These are phyloP conservation scores for Penicillium olsonii DNA, from an alignment of 2,329 filamentous ascomycete species.

Conservation along the genomic window DNA sequence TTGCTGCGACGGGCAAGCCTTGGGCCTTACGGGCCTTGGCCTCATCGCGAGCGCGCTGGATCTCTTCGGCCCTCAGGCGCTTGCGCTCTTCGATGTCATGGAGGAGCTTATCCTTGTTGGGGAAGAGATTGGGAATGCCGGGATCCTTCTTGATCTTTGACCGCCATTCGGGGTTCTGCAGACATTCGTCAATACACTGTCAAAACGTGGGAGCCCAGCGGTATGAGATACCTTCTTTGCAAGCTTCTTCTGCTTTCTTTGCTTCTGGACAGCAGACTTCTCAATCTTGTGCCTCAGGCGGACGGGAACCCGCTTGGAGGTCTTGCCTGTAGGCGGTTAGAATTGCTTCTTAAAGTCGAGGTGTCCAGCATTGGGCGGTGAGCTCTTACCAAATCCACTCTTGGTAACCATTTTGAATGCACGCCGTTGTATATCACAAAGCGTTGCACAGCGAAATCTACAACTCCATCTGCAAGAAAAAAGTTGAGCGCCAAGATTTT, in stretches of 20 bases:
- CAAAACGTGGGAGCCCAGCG: background rate
- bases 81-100: constrained; percentile 91
- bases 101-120: constrained; percentile 93
- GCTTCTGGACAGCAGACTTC: constrained; percentile 86
- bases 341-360: background rate
- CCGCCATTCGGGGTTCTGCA: constrained; percentile 87
- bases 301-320: constrained; percentile 87
- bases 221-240: constrained; percentile 70
- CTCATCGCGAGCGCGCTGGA: constrained; percentile 68
- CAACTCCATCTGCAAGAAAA: constrained; percentile 21
- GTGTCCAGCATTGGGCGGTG: background rate
- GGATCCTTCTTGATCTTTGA: constrained; percentile 96
- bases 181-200: background rate
- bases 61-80: constrained; percentile 77
- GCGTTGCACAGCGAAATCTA: constrained; percentile 15
- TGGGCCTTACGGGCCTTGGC: constrained; percentile 48
- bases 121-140: constrained; percentile 95
- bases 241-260: constrained; percentile 82
- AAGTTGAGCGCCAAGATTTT: constrained; percentile 38
- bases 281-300: constrained; percentile 94
- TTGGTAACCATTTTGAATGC: constrained; percentile 41
- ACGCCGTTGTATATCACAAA: constrained; percentile 12
- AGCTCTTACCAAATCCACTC: constrained; percentile 33
- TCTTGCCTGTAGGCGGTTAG: constrained; percentile 66
- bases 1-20: constrained; percentile 35